Conservation (phyloP, 2,329 filamentous ascomycete genomes). For the Trichoderma asperellum region DNA sequence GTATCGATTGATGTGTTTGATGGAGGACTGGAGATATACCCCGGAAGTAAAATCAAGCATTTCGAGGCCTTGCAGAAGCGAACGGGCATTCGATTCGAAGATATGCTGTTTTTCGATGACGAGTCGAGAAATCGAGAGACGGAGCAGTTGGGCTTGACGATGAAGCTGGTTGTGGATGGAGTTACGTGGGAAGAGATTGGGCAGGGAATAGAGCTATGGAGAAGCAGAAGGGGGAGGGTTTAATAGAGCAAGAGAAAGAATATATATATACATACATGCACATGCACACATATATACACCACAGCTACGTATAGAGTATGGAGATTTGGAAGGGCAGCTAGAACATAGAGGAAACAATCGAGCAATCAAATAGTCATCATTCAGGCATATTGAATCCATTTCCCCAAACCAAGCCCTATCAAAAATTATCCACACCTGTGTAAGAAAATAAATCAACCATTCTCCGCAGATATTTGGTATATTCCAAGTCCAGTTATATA, state of each 20-base stretch:
- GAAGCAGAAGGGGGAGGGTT: slow-evolving; percentile 61
- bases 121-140: slow-evolving; percentile 87
- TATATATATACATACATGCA: not conserved
- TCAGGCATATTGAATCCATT: not conserved
- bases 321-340: not conserved
- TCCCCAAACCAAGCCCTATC: not conserved
- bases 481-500: slow-evolving; percentile 17
- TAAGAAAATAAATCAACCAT: not conserved
- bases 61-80: slow-evolving; percentile 73
- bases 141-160: slow-evolving; percentile 75
- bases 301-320: not conserved
- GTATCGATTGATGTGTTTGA: slow-evolving; percentile 63
- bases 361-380: slow-evolving; percentile 16
- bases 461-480: slow-evolving; percentile 24
- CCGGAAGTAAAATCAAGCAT: slow-evolving; percentile 82
- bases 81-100: slow-evolving; percentile 72
- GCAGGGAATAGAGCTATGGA: slow-evolving; percentile 78
- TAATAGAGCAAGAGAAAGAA: not conserved
- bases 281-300: not conserved
- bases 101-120: slow-evolving; percentile 97
- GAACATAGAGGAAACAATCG: not conserved
- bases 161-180: slow-evolving; percentile 80
- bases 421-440: slow-evolving; percentile 3
- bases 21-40: slow-evolving; percentile 67
- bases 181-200: slow-evolving; percentile 78